Percentiles rank a stretch among this genome's conserved stretches.
phyloP scores from a whole-genome alignment of 1,284 basidiomycete species.

The Pyrrhoderma lamaoense region DNA sequence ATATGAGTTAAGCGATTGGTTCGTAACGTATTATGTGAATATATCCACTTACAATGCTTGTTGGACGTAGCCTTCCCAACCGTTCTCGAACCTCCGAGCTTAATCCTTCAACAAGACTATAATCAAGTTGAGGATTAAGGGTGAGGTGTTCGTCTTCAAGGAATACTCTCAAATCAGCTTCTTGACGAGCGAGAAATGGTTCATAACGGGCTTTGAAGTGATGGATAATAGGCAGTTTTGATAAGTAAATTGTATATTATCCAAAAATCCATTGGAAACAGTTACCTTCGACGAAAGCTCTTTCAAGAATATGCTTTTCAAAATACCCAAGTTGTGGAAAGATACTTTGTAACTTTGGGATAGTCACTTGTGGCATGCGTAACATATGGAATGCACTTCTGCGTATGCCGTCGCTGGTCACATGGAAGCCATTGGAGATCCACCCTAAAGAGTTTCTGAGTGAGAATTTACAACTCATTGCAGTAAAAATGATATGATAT shows the following conservation, averaged over 20 bases:
- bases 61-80: conserved; percentile 52
- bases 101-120: conserved; percentile 55
- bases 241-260: too few species aligned
- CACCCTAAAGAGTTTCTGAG: conserved; percentile 39
- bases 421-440: conserved; percentile 46
- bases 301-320: conserved; percentile 45
- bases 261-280: too few species aligned
- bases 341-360: conserved; percentile 36
- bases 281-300: conserved; percentile 72
- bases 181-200: conserved; percentile 59
- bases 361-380: conserved; percentile 51
- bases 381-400: conserved; percentile 74
- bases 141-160: conserved; percentile 67
- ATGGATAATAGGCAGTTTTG: background rate
- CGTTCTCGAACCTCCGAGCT: conserved; percentile 73
- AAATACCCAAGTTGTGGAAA: conserved; percentile 52
- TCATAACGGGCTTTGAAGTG: conserved; percentile 45
- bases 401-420: conserved; percentile 51
- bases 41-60: conserved; percentile 49
- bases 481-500: conserved; percentile 7
- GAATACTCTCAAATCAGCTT: conserved; percentile 71
- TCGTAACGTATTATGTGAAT: background rate
- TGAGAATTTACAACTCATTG: too few species aligned
- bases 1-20: background rate
- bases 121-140: conserved; percentile 68